A percentile compares a stretch with the other conserved stretches of the same genome.
These are phyloP conservation scores for Lodderomyces beijingensis DNA, from an alignment of 1,139 yeast species.

Conservation along the genomic window DNA sequence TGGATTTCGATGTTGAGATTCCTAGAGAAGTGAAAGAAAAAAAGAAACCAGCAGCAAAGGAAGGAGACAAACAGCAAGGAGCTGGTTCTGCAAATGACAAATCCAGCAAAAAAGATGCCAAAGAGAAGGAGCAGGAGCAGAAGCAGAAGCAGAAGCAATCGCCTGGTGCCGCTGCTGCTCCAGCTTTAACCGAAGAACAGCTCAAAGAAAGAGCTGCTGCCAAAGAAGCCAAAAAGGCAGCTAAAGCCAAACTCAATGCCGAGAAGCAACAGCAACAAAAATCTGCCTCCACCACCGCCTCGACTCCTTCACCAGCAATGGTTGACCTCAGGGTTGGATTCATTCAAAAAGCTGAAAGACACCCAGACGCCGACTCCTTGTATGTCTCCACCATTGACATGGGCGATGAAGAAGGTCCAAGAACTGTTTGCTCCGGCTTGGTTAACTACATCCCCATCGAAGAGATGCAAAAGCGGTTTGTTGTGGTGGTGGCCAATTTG, in stretches of 20 bases:
- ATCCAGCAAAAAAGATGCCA: slow-evolving; percentile 16
- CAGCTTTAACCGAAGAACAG: slow-evolving; percentile 51
- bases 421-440: slow-evolving; percentile 95
- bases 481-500: slow-evolving; percentile 55
- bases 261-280: slow-evolving; percentile 63
- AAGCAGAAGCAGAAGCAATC: slow-evolving; percentile 43
- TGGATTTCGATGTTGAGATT: slow-evolving; percentile 58
- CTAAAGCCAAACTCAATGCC: slow-evolving; percentile 72
- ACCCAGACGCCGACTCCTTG: slow-evolving; percentile 95
- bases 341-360: slow-evolving; percentile 93
- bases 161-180: slow-evolving; percentile 16
- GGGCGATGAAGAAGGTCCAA: slow-evolving; percentile 95
- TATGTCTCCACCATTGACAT: slow-evolving; percentile 94
- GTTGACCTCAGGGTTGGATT: slow-evolving; percentile 94
- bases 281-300: slow-evolving; percentile 53
- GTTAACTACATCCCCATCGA: slow-evolving; percentile 48
- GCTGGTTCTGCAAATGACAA: slow-evolving; percentile 19
- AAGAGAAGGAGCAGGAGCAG: slow-evolving; percentile 48
- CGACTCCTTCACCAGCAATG: slow-evolving; percentile 72
- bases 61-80: slow-evolving; percentile 9
- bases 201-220: slow-evolving; percentile 55
- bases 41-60: slow-evolving; percentile 32
- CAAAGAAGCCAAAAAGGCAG: slow-evolving; percentile 64
- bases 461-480: slow-evolving; percentile 43
- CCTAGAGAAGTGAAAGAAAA: slow-evolving; percentile 55